phyloP scores from a whole-genome alignment of 106 monocot genomes.

The Xerophyta viscosa region DNA sequence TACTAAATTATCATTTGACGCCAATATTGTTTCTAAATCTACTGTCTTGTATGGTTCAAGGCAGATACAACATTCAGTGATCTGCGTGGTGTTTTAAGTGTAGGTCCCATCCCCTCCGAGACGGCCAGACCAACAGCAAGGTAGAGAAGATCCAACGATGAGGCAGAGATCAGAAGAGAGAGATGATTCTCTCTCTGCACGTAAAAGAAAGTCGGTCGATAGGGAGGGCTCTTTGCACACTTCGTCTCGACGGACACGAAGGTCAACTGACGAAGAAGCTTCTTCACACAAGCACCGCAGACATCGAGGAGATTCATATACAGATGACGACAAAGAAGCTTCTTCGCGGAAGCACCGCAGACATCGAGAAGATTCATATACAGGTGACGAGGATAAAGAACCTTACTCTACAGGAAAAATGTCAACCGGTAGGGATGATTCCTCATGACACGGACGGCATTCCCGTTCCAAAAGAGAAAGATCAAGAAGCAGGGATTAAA shows the following conservation, averaged over 20 bases:
- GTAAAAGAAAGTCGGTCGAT: slow-evolving; percentile 8
- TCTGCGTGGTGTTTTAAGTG: no score
- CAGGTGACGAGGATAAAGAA: no score
- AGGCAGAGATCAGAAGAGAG: slow-evolving; percentile 21
- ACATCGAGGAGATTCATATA: background rate
- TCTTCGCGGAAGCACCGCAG: no score
- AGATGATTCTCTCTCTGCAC: slow-evolving; percentile 3
- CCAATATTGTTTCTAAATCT: no score
- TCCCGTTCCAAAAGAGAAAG: slow-evolving; percentile 12
- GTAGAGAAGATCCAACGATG: slow-evolving; percentile 19
- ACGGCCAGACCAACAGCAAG: slow-evolving; percentile 8
- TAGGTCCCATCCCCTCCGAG: slow-evolving; percentile 74
- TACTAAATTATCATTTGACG: no score
- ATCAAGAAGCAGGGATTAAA: slow-evolving; percentile 14
- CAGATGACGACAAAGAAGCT: background rate
- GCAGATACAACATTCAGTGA: no score
- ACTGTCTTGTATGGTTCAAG: no score
- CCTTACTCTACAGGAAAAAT: background rate
- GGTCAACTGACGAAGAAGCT: background rate
- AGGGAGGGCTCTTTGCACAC: background rate
- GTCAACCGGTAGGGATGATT: background rate
- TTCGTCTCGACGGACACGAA: background rate
- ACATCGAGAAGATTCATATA: no score
- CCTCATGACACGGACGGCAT: background rate
- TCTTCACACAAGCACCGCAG: slow-evolving; percentile 5